Percentiles rank a stretch among this genome's conserved stretches.
phyloP scores from a whole-genome alignment of 805 yeast genomes.

The Candida patagonica region DNA sequence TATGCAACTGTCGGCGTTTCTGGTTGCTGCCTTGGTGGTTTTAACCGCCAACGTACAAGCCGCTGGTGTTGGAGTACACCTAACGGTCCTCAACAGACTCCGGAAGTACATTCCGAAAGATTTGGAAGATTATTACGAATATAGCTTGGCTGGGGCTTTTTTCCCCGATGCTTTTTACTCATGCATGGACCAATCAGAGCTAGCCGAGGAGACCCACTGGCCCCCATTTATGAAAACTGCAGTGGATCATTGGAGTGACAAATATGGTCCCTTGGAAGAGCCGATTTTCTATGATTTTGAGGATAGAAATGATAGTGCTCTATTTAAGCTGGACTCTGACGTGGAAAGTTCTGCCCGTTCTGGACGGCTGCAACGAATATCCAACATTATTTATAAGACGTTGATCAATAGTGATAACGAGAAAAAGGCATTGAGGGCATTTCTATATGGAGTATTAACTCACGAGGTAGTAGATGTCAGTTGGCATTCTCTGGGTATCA shows the following conservation, averaged over 20 bases:
- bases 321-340: neutral
- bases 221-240: constrained; percentile 50
- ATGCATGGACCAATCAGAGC: constrained; percentile 42
- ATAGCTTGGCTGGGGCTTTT: constrained; percentile 47
- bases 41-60: neutral
- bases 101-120: constrained; percentile 9
- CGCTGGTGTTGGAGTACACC: constrained; percentile 12
- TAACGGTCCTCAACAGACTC: constrained; percentile 10
- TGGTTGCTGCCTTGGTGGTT: too few species aligned
- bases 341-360: neutral
- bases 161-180: constrained; percentile 62
- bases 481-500: constrained; percentile 55
- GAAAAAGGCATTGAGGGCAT: constrained; percentile 37
- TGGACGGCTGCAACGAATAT: too few species aligned
- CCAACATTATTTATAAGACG: too few species aligned
- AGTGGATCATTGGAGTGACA: constrained; percentile 34
- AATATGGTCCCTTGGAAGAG: constrained; percentile 13
- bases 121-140: constrained; percentile 6
- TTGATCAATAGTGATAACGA: too few species aligned
- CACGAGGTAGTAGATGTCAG: constrained; percentile 59
- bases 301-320: neutral
- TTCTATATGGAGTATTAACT: constrained; percentile 47
- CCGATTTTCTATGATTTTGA: neutral
- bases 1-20: too few species aligned
- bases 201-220: constrained; percentile 63